Base-by-base conservation (phyloP, 441 rosid species). In the Erysimum cheiri region DNA sequence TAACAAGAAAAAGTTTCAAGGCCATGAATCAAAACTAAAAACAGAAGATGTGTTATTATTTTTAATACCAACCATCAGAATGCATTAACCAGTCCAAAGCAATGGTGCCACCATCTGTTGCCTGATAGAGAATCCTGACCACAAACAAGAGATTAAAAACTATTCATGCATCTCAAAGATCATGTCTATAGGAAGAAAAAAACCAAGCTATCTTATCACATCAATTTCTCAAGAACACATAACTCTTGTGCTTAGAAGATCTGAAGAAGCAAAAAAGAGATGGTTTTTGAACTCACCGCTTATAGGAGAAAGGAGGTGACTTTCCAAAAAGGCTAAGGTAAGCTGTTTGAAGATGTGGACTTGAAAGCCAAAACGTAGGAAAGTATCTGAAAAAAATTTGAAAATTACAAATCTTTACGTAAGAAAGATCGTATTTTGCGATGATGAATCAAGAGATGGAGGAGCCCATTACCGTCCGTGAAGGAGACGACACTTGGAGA, bases 71-170 rank as follows among this genome's bases (percentile, higher is more conserved):
- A 87, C 97, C 92, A 74, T 85, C 85, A 70, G 85, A 81, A 76
- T 78, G 81, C 78, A 75, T 59, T 43, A 90, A 75, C 98, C 98
- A 90, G 63, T 92, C 98, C 87, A 92, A 81, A 78, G 93, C 98
- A 74, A 92, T 83, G 31, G 87, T 90, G 65, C 98, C 98, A 48
- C 97, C 97, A 82, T 92, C 97, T 64, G 89, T 71, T 76, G 89
- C 70, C 75, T 62, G 79, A 77, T 83, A 92, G 14, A 90, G 75
- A 65, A 86, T 84, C 60, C 98, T 90, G 75, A 44, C 56, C 41
- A 37, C 40, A 46, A 8, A 41, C 26, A 36, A 24, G 47, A 17
- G 32, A 67, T 39, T 2, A 22, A 65, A 36, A 57, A 24, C 11
- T 2, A 67, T 10, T 67, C 22, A 29, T 13, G 50, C 22, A 57